Conservation (phyloP, 2,329 filamentous ascomycete genomes). For the Calonectria henricotiae region DNA sequence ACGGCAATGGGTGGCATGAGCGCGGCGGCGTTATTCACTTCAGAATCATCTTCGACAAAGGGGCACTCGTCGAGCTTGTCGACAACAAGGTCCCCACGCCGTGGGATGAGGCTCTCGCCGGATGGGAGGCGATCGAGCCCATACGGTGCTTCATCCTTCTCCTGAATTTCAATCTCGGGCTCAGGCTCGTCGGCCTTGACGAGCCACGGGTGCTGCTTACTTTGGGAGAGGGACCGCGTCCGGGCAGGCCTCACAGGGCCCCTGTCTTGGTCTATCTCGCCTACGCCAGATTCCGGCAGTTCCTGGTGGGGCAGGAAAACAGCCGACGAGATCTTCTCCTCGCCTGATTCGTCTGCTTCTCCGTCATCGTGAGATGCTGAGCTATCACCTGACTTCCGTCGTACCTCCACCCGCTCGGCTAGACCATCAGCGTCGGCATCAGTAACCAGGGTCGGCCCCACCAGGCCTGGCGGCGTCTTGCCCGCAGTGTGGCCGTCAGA, state of each 20-base stretch:
- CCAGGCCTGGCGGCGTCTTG: slow-evolving; percentile 43
- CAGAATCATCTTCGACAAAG: slow-evolving; percentile 62
- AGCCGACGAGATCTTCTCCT: slow-evolving; percentile 90
- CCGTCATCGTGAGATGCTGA: slow-evolving; percentile 60
- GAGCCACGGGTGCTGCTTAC: slow-evolving; percentile 68
- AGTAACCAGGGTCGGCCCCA: slow-evolving; percentile 50
- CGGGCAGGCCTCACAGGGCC: slow-evolving; percentile 65
- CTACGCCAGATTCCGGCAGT: slow-evolving; percentile 58
- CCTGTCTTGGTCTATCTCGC: slow-evolving; percentile 55
- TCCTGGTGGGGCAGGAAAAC: slow-evolving; percentile 85
- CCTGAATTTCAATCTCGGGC: slow-evolving; percentile 53
- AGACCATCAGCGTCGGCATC: slow-evolving; percentile 46
- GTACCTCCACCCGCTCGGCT: slow-evolving; percentile 53
- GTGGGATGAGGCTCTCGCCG: slow-evolving; percentile 53
- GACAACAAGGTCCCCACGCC: slow-evolving; percentile 54
- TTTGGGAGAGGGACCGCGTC: slow-evolving; percentile 62
- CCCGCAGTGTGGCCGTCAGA: slow-evolving; percentile 46
- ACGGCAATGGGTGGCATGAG: slow-evolving; percentile 59
- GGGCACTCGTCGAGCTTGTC: slow-evolving; percentile 60
- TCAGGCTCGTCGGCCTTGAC: slow-evolving; percentile 72
- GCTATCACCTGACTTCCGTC: slow-evolving; percentile 60
- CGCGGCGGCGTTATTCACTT: slow-evolving; percentile 55
- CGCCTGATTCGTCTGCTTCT: slow-evolving; percentile 75
- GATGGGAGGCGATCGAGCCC: slow-evolving; percentile 51
- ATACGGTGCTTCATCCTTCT: slow-evolving; percentile 45